Evolutionary conservation across 495 filamentous ascomycete genomes (phyloP).

Genomic region (Delitschia confertaspora): DNA sequence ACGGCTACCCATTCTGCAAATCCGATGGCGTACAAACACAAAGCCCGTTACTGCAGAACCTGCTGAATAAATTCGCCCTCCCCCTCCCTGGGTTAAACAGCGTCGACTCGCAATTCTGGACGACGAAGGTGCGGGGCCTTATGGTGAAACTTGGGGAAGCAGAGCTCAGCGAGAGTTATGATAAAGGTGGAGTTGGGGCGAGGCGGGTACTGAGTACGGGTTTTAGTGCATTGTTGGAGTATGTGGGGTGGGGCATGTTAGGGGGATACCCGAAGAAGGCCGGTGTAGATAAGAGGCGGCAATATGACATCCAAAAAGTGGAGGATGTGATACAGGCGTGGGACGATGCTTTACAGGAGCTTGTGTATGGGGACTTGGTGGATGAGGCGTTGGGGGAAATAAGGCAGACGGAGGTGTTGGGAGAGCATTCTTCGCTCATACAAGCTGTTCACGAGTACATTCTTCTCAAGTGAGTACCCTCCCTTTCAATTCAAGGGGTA

Average conservation of each 20-base stretch:
- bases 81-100: slow-evolving; percentile 49
- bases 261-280: slow-evolving; percentile 39
- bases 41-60: slow-evolving; percentile 49
- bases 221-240: slow-evolving; percentile 51
- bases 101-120: slow-evolving; percentile 51
- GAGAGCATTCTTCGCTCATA: slow-evolving; percentile 46
- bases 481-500: background rate
- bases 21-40: slow-evolving; percentile 35
- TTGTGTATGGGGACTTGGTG: slow-evolving; percentile 51
- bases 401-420: slow-evolving; percentile 45
- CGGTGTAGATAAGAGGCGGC: slow-evolving; percentile 26
- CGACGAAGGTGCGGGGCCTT: slow-evolving; percentile 38
- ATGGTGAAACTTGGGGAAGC: slow-evolving; percentile 44
- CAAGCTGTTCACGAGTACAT: slow-evolving; percentile 50
- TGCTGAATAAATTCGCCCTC: slow-evolving; percentile 49
- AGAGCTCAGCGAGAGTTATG: slow-evolving; percentile 59
- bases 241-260: slow-evolving; percentile 47
- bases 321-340: slow-evolving; percentile 47
- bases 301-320: slow-evolving; percentile 47
- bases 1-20: slow-evolving; percentile 50
- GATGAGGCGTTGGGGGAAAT: slow-evolving; percentile 49
- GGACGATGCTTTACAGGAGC: slow-evolving; percentile 47
- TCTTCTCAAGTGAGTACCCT: slow-evolving; percentile 43
- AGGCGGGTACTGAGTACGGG: slow-evolving; percentile 59
- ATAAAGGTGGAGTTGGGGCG: slow-evolving; percentile 55